Evolutionary conservation across 2,329 filamentous ascomycete genomes (phyloP).

Genomic region (Fusarium acutatum): DNA sequence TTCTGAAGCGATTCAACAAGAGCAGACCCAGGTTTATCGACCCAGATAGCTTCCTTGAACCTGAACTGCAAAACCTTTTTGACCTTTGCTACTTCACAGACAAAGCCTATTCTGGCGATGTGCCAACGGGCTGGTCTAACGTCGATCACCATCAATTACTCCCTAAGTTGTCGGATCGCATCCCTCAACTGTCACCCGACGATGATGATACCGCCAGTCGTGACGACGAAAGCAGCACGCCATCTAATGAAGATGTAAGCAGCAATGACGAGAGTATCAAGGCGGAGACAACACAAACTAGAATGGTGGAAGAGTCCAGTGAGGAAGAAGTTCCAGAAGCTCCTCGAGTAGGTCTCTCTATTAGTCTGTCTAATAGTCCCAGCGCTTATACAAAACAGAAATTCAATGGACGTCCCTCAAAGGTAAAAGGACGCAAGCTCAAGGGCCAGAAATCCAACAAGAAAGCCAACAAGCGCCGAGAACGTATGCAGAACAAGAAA

Average conservation of each 20-base stretch:
- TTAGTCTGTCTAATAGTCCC: neutral
- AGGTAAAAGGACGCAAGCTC: slow-evolving; percentile 56
- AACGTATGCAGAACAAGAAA: slow-evolving; percentile 54
- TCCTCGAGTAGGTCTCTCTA: slow-evolving; percentile 37
- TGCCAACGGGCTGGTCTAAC: slow-evolving; percentile 76
- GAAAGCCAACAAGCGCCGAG: slow-evolving; percentile 58
- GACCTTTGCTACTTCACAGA: slow-evolving; percentile 74
- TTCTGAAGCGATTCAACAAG: slow-evolving; percentile 59
- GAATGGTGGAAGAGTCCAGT: slow-evolving; percentile 68
- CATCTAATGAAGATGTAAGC: slow-evolving; percentile 61
- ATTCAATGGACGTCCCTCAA: slow-evolving; percentile 37
- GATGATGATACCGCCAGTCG: slow-evolving; percentile 61
- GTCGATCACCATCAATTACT: slow-evolving; percentile 68
- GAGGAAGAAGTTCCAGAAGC: slow-evolving; percentile 58
- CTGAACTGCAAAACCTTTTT: slow-evolving; percentile 76
- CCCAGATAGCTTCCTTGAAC: slow-evolving; percentile 66
- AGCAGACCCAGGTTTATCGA: slow-evolving; percentile 63
- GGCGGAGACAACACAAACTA: slow-evolving; percentile 51
- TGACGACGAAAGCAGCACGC: slow-evolving; percentile 56
- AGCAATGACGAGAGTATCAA: slow-evolving; percentile 59
- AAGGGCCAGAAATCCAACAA: slow-evolving; percentile 58
- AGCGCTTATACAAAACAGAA: slow-evolving; percentile 10
- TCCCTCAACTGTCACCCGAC: slow-evolving; percentile 52
- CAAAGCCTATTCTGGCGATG: slow-evolving; percentile 56
- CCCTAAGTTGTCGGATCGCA: slow-evolving; percentile 60